Evolutionary conservation across 768 basidiomycete genomes (phyloP).

Genomic region (Tubosaeta sp.): DNA sequence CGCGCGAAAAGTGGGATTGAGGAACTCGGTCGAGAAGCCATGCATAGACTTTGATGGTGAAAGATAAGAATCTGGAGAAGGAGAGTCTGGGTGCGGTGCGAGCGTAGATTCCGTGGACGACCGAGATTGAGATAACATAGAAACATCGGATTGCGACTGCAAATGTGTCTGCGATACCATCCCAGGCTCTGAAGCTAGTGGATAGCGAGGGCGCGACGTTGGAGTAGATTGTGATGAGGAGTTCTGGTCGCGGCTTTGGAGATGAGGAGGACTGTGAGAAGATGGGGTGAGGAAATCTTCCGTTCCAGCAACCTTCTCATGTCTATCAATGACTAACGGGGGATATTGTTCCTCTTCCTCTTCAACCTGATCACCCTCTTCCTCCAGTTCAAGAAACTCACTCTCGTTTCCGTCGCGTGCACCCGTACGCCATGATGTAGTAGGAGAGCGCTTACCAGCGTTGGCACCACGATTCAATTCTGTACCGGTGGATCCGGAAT

Average conservation of each 20-base stretch:
- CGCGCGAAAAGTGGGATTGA: slow-evolving; percentile 56
- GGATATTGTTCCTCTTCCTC: slow-evolving; percentile 15
- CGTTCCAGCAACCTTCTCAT: slow-evolving; percentile 35
- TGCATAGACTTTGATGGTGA: slow-evolving; percentile 19
- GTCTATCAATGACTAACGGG: slow-evolving; percentile 6
- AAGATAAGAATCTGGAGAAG: slow-evolving; percentile 29
- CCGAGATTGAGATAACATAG: slow-evolving; percentile 20
- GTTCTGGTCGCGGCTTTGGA: slow-evolving; percentile 7
- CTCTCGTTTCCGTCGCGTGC: slow-evolving; percentile 29
- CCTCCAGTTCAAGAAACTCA: slow-evolving; percentile 64
- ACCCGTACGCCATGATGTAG: slow-evolving; percentile 8
- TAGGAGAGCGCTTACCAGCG: slow-evolving; percentile 6
- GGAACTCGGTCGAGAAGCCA: slow-evolving; percentile 21
- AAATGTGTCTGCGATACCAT: slow-evolving; percentile 21
- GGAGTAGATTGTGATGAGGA: slow-evolving; percentile 9
- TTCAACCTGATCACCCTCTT: slow-evolving; percentile 30
- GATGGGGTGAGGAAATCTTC: slow-evolving; percentile 54
- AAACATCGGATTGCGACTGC: slow-evolving; percentile 20
- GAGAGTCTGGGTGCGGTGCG: slow-evolving; percentile 24
- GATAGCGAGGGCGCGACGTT: slow-evolving; percentile 16
- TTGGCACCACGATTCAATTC: not conserved
- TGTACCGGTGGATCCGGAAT: not conserved
- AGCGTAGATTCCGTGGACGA: slow-evolving; percentile 18
- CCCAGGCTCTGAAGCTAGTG: slow-evolving; percentile 11
- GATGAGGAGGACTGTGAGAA: slow-evolving; percentile 22